phyloP scores from a whole-genome alignment of 805 yeast species.

The Nakazawaea populi region DNA sequence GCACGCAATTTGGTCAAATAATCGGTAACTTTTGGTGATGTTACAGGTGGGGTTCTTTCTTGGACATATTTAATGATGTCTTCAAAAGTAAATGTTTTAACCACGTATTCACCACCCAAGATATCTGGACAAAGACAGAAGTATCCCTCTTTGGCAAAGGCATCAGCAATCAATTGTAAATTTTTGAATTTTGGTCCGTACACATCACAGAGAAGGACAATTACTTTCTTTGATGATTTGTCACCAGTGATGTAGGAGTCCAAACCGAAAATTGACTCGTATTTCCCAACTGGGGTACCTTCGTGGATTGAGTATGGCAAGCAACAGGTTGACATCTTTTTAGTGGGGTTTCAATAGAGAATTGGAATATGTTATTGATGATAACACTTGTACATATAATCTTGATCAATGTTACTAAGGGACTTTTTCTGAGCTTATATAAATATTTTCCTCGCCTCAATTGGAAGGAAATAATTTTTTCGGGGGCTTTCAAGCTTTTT shows the following conservation, averaged over 20 bases:
- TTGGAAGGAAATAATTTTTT: no score
- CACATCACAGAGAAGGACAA: slow-evolving; percentile 67
- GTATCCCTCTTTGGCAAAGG: slow-evolving; percentile 49
- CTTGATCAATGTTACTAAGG: no score
- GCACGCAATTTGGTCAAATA: slow-evolving; percentile 40
- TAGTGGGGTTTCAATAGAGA: not conserved
- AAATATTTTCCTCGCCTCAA: no score
- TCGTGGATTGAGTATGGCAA: slow-evolving; percentile 35
- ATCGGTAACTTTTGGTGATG: slow-evolving; percentile 40
- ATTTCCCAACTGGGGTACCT: slow-evolving; percentile 44
- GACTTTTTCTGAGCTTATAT: no score
- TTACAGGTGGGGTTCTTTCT: slow-evolving; percentile 27
- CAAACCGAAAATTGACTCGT: slow-evolving; percentile 35
- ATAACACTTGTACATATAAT: no score
- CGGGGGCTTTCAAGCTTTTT: no score
- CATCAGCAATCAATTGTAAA: slow-evolving; percentile 56
- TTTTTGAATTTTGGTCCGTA: slow-evolving; percentile 59
- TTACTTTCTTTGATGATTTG: slow-evolving; percentile 34
- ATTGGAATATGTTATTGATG: no score
- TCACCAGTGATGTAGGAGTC: slow-evolving; percentile 44
- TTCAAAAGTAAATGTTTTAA: slow-evolving; percentile 14
- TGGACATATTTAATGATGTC: not conserved
- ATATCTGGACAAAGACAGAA: slow-evolving; percentile 77
- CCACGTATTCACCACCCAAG: slow-evolving; percentile 48
- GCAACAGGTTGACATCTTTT: slow-evolving; percentile 38